Conservation (phyloP, 2,329 filamentous ascomycete genomes). For the Verticillium nubilum region DNA sequence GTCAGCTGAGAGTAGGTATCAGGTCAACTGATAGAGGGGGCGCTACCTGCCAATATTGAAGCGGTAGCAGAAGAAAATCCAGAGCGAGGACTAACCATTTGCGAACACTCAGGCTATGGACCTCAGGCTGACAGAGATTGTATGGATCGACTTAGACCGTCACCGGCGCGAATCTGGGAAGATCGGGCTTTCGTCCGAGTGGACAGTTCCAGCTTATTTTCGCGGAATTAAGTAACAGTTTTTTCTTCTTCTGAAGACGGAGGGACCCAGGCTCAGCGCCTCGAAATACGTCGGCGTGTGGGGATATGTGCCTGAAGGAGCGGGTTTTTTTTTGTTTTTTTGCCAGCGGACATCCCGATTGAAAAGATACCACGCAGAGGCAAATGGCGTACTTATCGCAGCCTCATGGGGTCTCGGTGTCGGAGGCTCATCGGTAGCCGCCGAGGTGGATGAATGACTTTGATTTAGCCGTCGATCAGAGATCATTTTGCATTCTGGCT, state of each 20-base stretch:
- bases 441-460: neutral
- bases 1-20: neutral
- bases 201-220: neutral
- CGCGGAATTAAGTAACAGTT: neutral
- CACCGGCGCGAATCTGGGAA: neutral
- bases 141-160: neutral
- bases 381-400: neutral
- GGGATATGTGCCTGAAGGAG: neutral
- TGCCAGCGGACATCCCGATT: neutral
- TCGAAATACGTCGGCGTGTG: neutral
- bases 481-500: no score
- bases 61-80: neutral
- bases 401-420: neutral
- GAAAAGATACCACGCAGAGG: neutral
- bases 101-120: neutral
- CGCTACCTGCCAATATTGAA: neutral
- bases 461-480: neutral
- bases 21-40: no score
- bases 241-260: neutral
- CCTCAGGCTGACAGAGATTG: neutral
- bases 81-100: neutral
- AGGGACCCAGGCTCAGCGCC: neutral
- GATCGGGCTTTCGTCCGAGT: neutral
- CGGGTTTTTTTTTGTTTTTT: no score
- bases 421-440: neutral